phyloP scores from a whole-genome alignment of 2,329 filamentous ascomycete species.

The Diplodia corticola region DNA sequence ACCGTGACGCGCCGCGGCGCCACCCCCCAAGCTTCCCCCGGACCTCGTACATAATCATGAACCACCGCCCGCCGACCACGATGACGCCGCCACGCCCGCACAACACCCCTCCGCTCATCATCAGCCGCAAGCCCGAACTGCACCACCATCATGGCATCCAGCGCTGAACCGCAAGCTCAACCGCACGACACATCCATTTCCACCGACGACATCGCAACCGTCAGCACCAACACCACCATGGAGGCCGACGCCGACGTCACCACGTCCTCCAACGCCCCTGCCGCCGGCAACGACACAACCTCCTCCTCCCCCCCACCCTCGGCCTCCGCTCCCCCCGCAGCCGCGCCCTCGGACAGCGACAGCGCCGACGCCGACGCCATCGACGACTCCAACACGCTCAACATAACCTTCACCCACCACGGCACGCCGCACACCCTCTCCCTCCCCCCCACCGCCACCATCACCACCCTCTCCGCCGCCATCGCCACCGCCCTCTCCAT shows the following conservation, averaged over 20 bases:
- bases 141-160: slow-evolving; percentile 16
- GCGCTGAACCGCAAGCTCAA: background rate
- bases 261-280: background rate
- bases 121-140: background rate
- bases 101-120: background rate
- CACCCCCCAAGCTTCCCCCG: background rate
- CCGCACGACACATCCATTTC: background rate
- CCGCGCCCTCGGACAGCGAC: background rate
- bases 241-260: background rate
- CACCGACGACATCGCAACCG: background rate
- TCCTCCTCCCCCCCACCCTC: background rate
- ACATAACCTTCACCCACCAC: slow-evolving; percentile 55
- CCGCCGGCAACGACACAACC: no score
- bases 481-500: slow-evolving; percentile 60
- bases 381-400: slow-evolving; percentile 14
- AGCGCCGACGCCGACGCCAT: background rate
- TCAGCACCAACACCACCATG: background rate
- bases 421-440: slow-evolving; percentile 51
- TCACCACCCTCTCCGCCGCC: slow-evolving; percentile 59
- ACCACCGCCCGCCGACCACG: background rate
- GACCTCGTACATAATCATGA: slow-evolving; percentile 2
- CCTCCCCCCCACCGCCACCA: slow-evolving; percentile 53
- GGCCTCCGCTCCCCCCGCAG: background rate
- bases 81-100: slow-evolving; percentile 5
- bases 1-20: background rate